A percentile compares a stretch with the other conserved stretches of the same genome.
phyloP scores from a whole-genome alignment of 257 asterid genomes.

The Eustoma russellianum region DNA sequence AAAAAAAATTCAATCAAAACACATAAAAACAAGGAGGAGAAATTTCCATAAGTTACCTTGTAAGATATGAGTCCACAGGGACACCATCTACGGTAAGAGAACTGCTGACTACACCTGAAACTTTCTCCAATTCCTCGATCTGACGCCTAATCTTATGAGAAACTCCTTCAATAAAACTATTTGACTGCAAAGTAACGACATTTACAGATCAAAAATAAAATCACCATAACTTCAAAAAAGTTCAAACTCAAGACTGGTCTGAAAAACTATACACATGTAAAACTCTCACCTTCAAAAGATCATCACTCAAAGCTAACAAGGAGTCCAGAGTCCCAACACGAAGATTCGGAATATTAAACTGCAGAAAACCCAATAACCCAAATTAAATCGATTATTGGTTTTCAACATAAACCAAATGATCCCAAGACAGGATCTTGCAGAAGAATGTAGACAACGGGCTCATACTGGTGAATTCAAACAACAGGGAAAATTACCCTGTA shows the following conservation, averaged over 20 bases:
- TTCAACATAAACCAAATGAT: not conserved
- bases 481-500: slow-evolving; percentile 48
- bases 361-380: slow-evolving; percentile 7
- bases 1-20: too few species aligned
- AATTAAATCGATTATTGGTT: slow-evolving; percentile 3
- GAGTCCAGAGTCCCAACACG: slow-evolving; percentile 89
- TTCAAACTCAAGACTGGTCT: not conserved
- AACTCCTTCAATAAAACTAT: slow-evolving; percentile 79
- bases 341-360: slow-evolving; percentile 89
- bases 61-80: slow-evolving; percentile 89
- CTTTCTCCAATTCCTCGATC: slow-evolving; percentile 90
- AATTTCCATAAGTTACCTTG: slow-evolving; percentile 34
- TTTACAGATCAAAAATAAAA: not conserved
- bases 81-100: slow-evolving; percentile 92
- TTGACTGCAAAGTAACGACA: slow-evolving; percentile 46
- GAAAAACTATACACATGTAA: not conserved
- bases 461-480: not conserved
- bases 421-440: slow-evolving; percentile 15
- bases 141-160: slow-evolving; percentile 78
- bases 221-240: not conserved
- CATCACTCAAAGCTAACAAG: slow-evolving; percentile 73
- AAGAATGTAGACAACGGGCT: not conserved
- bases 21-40: not conserved
- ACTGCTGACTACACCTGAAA: slow-evolving; percentile 60
- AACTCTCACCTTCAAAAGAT: slow-evolving; percentile 55